phyloP scores from a whole-genome alignment of 345 rosid species.

The Stellera chamaejasme region DNA sequence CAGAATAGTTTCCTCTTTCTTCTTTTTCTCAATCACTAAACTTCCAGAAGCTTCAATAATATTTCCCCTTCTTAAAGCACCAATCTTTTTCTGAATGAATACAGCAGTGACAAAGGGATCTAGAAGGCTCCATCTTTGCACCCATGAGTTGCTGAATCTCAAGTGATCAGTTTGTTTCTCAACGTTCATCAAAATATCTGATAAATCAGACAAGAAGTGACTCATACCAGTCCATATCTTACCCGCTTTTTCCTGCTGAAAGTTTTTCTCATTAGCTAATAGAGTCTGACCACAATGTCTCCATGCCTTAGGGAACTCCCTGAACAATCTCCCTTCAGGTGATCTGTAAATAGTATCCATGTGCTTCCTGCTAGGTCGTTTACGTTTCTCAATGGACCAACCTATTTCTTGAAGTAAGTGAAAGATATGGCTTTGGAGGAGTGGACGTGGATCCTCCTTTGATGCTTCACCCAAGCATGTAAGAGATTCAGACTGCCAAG shows the following conservation, averaged over 20 bases:
- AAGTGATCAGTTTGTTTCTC: conserved; percentile 44
- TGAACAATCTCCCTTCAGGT: conserved; percentile 52
- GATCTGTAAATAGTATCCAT: conserved; percentile 49
- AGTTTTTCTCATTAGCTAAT: conserved; percentile 27
- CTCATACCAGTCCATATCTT: conserved; percentile 64
- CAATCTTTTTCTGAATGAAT: conserved; percentile 66
- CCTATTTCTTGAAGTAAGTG: conserved; percentile 46
- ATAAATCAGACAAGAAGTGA: conserved; percentile 63
- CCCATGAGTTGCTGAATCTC: conserved; percentile 33
- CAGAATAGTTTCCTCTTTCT: conserved; percentile 19
- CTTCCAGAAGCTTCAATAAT: conserved; percentile 47
- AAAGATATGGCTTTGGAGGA: conserved; percentile 50
- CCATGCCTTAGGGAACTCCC: conserved; percentile 83
- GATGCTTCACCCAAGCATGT: conserved; percentile 30
- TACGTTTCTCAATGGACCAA: conserved; percentile 58
- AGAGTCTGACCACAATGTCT: conserved; percentile 49
- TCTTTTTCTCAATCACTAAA: conserved; percentile 21
- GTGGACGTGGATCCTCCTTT: conserved; percentile 59
- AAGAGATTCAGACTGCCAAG: conserved; percentile 11
- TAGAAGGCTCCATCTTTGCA: conserved; percentile 61
- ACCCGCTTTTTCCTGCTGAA: conserved; percentile 31
- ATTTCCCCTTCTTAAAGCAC: conserved; percentile 66
- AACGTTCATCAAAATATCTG: conserved; percentile 35
- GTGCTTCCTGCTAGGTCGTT: conserved; percentile 46
- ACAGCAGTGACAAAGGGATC: conserved; percentile 86